A percentile compares a stretch with the other conserved stretches of the same genome.
phyloP scores from a whole-genome alignment of 2,329 filamentous ascomycete genomes.

The Sordariomycetes sp. region DNA sequence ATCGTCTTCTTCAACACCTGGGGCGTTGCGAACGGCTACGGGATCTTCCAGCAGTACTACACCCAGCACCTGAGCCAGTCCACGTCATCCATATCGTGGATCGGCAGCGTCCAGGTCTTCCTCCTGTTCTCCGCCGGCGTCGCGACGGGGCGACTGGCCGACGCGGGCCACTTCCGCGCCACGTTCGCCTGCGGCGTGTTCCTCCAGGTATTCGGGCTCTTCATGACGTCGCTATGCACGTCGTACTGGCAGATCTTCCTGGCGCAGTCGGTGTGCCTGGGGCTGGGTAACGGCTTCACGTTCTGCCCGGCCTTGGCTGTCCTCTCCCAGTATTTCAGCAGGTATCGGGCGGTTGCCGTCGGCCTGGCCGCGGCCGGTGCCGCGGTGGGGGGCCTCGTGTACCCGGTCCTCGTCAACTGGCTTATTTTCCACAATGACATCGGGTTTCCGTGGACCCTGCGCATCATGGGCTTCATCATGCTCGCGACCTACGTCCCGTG shows the following conservation, averaged over 20 bases:
- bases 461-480: conserved; percentile 35
- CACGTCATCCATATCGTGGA: conserved; percentile 27
- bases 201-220: conserved; percentile 32
- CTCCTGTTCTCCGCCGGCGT: conserved; percentile 36
- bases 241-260: conserved; percentile 39
- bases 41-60: conserved; percentile 47
- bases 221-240: conserved; percentile 32
- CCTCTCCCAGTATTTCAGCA: conserved; percentile 51
- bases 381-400: conserved; percentile 42
- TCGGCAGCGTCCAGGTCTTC: conserved; percentile 39
- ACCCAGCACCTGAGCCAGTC: conserved; percentile 22
- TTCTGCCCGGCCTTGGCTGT: conserved; percentile 49
- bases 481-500: conserved; percentile 24
- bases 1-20: conserved; percentile 31
- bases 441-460: conserved; percentile 45
- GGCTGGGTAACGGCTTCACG: conserved; percentile 41
- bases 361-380: conserved; percentile 49
- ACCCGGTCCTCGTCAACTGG: conserved; percentile 33
- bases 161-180: conserved; percentile 34
- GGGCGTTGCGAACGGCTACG: conserved; percentile 41
- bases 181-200: conserved; percentile 28
- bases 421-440: conserved; percentile 30
- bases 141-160: conserved; percentile 36
- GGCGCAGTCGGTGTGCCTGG: conserved; percentile 35
- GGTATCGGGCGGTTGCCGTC: conserved; percentile 42